A percentile compares a stretch with the other conserved stretches of the same genome.
These are phyloP conservation scores for Eucalyptus regnans DNA, from an alignment of 345 rosid species.

Conservation along the genomic window DNA sequence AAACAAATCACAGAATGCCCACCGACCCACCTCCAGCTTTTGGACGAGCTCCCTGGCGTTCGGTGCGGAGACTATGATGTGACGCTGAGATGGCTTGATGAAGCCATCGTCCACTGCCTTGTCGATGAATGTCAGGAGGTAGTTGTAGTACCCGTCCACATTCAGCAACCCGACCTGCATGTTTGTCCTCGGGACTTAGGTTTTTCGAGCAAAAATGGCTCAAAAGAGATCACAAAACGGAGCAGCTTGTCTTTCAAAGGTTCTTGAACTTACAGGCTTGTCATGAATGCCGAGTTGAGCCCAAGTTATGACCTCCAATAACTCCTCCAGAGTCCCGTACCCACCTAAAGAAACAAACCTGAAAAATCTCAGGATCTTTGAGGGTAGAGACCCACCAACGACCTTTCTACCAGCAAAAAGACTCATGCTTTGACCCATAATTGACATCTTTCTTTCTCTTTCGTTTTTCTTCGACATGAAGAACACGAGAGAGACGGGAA, in stretches of 20 bases:
- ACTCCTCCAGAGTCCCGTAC: constrained; percentile 88
- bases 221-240: not conserved
- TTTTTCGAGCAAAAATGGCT: not conserved
- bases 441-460: not conserved
- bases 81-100: constrained; percentile 74
- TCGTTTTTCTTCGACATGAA: not conserved
- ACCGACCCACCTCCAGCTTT: constrained; percentile 66
- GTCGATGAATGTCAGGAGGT: constrained; percentile 72
- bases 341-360: constrained; percentile 41
- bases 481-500: not conserved
- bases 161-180: constrained; percentile 89
- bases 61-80: constrained; percentile 88
- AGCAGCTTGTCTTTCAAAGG: not conserved
- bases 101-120: constrained; percentile 99
- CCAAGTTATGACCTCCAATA: constrained; percentile 85
- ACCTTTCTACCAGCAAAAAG: not conserved
- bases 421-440: not conserved
- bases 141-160: constrained; percentile 90
- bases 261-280: constrained; percentile 58
- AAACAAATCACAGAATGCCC: not conserved
- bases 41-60: constrained; percentile 81
- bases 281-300: constrained; percentile 95
- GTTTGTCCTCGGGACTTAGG: not conserved
- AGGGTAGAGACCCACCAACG: not conserved
- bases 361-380: not conserved